Percentiles rank a stretch among this genome's conserved stretches.
Evolutionary conservation across 1,139 yeast genomes (phyloP).

Genomic region (Lodderomyces oxycetoniae): DNA sequence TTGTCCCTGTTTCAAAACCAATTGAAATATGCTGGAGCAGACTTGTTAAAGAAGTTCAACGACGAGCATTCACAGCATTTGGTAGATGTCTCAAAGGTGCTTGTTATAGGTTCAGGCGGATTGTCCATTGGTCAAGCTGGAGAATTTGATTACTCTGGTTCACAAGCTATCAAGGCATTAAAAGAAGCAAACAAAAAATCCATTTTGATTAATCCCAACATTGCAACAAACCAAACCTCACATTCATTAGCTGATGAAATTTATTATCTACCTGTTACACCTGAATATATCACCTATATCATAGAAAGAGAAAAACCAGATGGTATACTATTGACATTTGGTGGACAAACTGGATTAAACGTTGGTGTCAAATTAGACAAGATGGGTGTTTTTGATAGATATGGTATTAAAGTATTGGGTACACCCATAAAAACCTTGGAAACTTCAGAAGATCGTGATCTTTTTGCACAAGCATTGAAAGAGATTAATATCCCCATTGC

Average conservation of each 20-base stretch:
- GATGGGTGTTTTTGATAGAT: conserved; percentile 64
- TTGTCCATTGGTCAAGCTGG: conserved; percentile 99
- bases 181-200: conserved; percentile 84
- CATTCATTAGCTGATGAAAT: conserved; percentile 94
- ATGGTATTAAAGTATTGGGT: conserved; percentile 90
- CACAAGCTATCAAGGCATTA: conserved; percentile 95
- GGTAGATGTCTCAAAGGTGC: conserved; percentile 84
- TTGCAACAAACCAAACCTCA: conserved; percentile 96
- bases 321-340: conserved; percentile 90
- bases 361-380: conserved; percentile 97
- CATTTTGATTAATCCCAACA: conserved; percentile 90
- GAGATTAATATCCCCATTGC: conserved; percentile 95
- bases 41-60: conserved; percentile 32
- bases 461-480: conserved; percentile 89
- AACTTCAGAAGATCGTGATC: conserved; percentile 95
- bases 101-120: conserved; percentile 97
- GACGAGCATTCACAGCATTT: conserved; percentile 52
- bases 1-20: conserved; percentile 4
- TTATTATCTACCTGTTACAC: conserved; percentile 92
- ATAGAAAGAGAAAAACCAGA: conserved; percentile 96
- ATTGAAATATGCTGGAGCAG: conserved; percentile 34
- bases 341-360: conserved; percentile 96
- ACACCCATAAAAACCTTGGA: conserved; percentile 94
- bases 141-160: conserved; percentile 96
- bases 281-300: conserved; percentile 90